Evolutionary conservation across 2,329 filamentous ascomycete species (phyloP), one percentile per base, ranked within the genome.

Genomic region (Ophiostoma sp.): DNA sequence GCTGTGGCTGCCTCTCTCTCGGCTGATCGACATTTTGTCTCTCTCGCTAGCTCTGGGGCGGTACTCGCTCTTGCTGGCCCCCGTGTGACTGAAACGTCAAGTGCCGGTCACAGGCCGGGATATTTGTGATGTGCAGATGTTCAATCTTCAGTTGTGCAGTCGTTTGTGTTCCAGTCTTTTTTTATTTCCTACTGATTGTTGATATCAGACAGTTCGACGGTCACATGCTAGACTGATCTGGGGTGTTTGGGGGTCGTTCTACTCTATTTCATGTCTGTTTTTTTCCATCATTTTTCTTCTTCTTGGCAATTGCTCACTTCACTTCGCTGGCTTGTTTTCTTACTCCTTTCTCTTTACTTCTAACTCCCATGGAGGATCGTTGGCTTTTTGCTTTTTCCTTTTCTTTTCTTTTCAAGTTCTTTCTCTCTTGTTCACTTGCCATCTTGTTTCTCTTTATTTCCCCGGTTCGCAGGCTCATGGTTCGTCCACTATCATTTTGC

Each of bases 21-120:
- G 60, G 68, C 40, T 69, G 60, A 67, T 65, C 66, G 52, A 67
- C 49, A 2, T 49, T 55, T 12, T 55, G 49, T 27, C n/a, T 27
- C 18, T 55, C 12, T n/a, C 11, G 14, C 49, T 27, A 11, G 49
- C n/a, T 27, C 49, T 27, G 18, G 18, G 18, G 18, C n/a, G 42
- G n/a, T 55, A 27, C 27, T 55, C 18, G 49, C 7, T 55, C 16
- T 27, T 18, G 41, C 12, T 44, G 27, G 40, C 47, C 40, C 40
- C 9, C 47, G 68, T 55, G 41, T 58, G 64, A 27, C 66, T 67
- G 55, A 63, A 58, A 66, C 66, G 64, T 40, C 66, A 68, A 66
- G 66, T 70, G 66, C 69, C 66, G 66, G 69, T 69, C 68, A 68
- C 68, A 63, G 38, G 58, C 63, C 47, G 64, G 64, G 63, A 18